A percentile compares a stretch with the other conserved stretches of the same genome.
Evolutionary conservation across 352 stramenopile species (phyloP).

Genomic region (Phytophthora idaei): DNA sequence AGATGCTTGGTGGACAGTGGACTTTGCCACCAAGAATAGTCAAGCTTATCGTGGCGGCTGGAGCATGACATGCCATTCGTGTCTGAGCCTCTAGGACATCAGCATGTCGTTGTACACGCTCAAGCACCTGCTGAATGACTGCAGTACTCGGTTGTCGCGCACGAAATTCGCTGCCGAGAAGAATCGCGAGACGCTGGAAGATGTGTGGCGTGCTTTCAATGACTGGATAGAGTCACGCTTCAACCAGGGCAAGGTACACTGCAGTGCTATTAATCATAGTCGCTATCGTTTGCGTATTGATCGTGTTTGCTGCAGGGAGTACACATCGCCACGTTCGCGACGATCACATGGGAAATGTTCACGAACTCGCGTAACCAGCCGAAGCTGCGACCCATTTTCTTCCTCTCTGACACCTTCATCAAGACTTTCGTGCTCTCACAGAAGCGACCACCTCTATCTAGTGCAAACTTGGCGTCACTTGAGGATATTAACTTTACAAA

Average conservation of each 20-base stretch:
- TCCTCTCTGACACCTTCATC: constrained; percentile 72
- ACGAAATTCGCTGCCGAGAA: constrained; percentile 62
- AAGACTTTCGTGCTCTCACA: constrained; percentile 69
- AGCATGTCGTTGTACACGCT: constrained; percentile 81
- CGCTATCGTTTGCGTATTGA: constrained; percentile 4
- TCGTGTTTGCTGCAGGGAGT: constrained; percentile 44
- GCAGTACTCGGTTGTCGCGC: constrained; percentile 58
- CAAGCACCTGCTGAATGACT: constrained; percentile 77
- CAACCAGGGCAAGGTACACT: constrained; percentile 59
- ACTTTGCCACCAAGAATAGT: constrained; percentile 16
- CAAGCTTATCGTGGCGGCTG: not conserved
- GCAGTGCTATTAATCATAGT: not conserved
- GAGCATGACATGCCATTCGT: not conserved
- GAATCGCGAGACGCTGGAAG: constrained; percentile 76
- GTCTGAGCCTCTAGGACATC: not conserved
- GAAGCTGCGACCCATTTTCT: constrained; percentile 62
- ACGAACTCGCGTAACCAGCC: constrained; percentile 63
- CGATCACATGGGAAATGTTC: constrained; percentile 70
- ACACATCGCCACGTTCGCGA: constrained; percentile 78
- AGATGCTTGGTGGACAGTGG: not conserved
- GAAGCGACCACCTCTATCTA: constrained; percentile 30
- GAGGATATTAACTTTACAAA: constrained; percentile 87
- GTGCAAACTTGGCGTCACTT: constrained; percentile 47
- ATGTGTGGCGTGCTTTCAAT: constrained; percentile 75
- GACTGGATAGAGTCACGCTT: constrained; percentile 81